phyloP scores from a whole-genome alignment of 192 early-diverging fungal genomes.

The Umbelopsis vinacea region DNA sequence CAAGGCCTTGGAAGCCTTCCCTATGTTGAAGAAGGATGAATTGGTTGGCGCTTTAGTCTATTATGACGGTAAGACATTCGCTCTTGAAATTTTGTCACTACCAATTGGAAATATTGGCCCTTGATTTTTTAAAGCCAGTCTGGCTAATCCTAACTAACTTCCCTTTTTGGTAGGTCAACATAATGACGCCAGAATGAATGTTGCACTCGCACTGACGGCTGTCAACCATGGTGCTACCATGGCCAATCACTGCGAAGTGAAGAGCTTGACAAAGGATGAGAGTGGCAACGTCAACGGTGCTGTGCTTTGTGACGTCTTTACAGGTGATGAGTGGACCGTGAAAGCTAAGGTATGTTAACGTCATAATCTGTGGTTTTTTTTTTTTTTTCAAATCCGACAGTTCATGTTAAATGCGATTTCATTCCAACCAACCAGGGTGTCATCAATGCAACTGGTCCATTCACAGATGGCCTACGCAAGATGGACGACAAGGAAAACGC shows the following conservation, averaged over 20 bases:
- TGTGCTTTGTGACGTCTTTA: slow-evolving; percentile 78
- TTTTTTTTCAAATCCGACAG: neutral
- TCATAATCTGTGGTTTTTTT: neutral
- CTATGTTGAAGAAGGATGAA: slow-evolving; percentile 88
- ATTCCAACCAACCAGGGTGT: slow-evolving; percentile 61
- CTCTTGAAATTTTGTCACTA: neutral
- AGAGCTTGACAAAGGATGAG: slow-evolving; percentile 75
- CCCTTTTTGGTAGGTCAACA: slow-evolving; percentile 72
- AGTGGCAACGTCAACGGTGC: slow-evolving; percentile 76
- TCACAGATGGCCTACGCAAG: slow-evolving; percentile 85
- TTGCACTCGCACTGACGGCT: slow-evolving; percentile 89
- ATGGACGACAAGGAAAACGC: slow-evolving; percentile 78
- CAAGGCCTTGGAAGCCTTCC: slow-evolving; percentile 93
- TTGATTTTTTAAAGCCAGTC: neutral
- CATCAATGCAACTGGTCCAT: slow-evolving; percentile 87
- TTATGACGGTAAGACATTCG: slow-evolving; percentile 77
- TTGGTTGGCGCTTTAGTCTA: slow-evolving; percentile 95
- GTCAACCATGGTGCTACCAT: slow-evolving; percentile 88
- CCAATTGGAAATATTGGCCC: neutral
- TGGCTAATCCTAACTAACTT: neutral
- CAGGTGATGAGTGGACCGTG: slow-evolving; percentile 86
- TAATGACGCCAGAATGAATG: slow-evolving; percentile 98
- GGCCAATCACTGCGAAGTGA: slow-evolving; percentile 93
- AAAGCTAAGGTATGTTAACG: slow-evolving; percentile 65
- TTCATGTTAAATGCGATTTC: neutral